Base-by-base conservation (phyloP, 1,284 basidiomycete species). In the Ceratobasidium sp. region DNA sequence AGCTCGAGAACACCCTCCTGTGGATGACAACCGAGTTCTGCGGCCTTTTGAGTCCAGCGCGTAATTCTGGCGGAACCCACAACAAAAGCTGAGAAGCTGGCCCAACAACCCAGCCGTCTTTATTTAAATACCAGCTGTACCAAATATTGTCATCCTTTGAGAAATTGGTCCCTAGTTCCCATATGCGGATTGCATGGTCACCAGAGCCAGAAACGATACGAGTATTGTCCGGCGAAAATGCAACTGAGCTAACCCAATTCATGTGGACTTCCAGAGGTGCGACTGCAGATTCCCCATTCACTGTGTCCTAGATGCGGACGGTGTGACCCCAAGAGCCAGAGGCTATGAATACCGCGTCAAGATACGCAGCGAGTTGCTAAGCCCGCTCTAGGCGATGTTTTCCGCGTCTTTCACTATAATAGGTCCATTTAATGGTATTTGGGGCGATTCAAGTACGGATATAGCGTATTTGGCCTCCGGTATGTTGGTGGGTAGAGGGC, bases 251-350 rank as follows among this genome's bases (percentile, higher is more conserved):
- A 26, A 78, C 77, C 3, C 18, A 10, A n/a, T n/a, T 20, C 1
- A 39, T 66, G 46, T 78, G 77, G 18, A 61, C 61, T n/a, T 7
- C 23, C 0, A 73, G 33, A 9, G 69, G 60, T 20, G 23, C 53
- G 18, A 26, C 39, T n/a, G 26, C 13, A 18, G 51, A 1, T 2
- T 3, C 23, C 15, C 55, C 44, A 15, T 7, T 75, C 7, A 23
- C 10, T 12, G 51, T n/a, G 20, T 69, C 51, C 77, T 77, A 77
- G 33, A 79, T n/a, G 20, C 77, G 23, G 42, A 78, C 51, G 1
- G 78, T 61, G 33, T 55, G n/a, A 46, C 42, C 60, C 6, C 23
- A 7, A n/a, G 64, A 79, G 1, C 33, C 77, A 56, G 78, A 79
- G 23, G 53, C 70, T n/a, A 80, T 20, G 18, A 51, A 51, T 3